Base-by-base conservation (phyloP, 2,329 filamentous ascomycete genomes). In the Colletotrichum limetticola region DNA sequence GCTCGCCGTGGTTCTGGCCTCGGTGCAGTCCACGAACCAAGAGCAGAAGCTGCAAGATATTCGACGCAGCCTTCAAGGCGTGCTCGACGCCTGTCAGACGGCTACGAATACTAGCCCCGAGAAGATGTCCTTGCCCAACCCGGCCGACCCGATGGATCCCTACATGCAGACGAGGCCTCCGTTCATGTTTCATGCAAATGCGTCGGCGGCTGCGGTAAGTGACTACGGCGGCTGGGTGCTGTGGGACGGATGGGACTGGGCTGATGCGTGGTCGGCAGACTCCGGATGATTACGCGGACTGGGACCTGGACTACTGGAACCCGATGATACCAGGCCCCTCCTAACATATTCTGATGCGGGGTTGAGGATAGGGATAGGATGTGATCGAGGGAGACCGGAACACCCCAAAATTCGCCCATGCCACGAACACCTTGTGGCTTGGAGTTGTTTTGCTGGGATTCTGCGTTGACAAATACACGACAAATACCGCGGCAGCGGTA, bases 1-100 rank as follows among this genome's bases (percentile, higher is more conserved):
- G 53, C 78, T 89, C n/a, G 80, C 84, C 3, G 80, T 87, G 1
- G 86, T 88, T 32, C 79, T 89, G 61, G 81, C 86, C 71, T 85
- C 83, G 11, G 86, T 86, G 35, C 83, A 83, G 67, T 78, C 78
- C n/a, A 79, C 78, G 5, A 82, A 76, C 6, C 76, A 79, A 0
- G 85, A 88, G 53, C 80, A 84, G 59, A 83, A 82, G 57, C 75
- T 81, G 6, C 83, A 86, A 19, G 83, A 85, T 22, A 84, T 86
- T 57, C 81, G 82, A 19, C 79, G 79, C 19, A 84, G 82, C 0
- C 78, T 88, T 14, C 82, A 83, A 66, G 75, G 78, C 4, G 82
- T 87, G n/a, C 74, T 88, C 12, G 85, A 88, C 11, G 81, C 81
- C 4, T 86, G 86, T 57, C 76, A 87, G 65, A 83, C 84, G 66